Conservation (phyloP, 768 basidiomycete genomes). For the Russula emetica region DNA sequence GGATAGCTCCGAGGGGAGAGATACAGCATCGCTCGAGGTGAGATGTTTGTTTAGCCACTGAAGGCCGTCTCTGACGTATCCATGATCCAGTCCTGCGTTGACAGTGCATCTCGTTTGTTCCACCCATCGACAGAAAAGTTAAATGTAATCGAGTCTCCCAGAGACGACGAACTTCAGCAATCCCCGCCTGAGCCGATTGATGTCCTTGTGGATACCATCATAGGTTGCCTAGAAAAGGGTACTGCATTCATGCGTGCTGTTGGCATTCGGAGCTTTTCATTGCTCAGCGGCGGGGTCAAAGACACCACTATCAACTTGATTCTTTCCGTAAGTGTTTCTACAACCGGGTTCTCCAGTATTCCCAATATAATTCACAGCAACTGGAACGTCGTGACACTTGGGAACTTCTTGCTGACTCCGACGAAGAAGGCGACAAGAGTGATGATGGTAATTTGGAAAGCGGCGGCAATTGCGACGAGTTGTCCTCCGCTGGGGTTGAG, state of each 20-base stretch:
- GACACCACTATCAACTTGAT: conserved; percentile 76
- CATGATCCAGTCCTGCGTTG: conserved; percentile 49
- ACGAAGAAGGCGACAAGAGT: conserved; percentile 34
- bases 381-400: conserved; percentile 65
- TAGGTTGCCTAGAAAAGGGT: conserved; percentile 82
- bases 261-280: conserved; percentile 74
- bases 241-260: conserved; percentile 75
- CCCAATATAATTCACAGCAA: conserved; percentile 54
- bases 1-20: conserved; percentile 48
- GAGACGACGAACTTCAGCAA: conserved; percentile 39
- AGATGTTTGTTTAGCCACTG: neutral
- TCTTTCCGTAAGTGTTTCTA: conserved; percentile 55
- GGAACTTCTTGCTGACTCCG: conserved; percentile 43
- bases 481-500: conserved; percentile 36
- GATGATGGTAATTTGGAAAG: conserved; percentile 35
- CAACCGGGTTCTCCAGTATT: conserved; percentile 1
- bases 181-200: conserved; percentile 66
- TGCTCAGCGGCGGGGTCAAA: conserved; percentile 61
- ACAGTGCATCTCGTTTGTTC: conserved; percentile 56
- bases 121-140: conserved; percentile 32
- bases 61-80: conserved; percentile 7
- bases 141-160: conserved; percentile 34
- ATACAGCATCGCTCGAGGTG: conserved; percentile 62
- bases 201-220: conserved; percentile 81
- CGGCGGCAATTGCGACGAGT: conserved; percentile 30